Base-by-base conservation (phyloP, 1,284 basidiomycete species). In the Microstroma glucosiphilum region DNA sequence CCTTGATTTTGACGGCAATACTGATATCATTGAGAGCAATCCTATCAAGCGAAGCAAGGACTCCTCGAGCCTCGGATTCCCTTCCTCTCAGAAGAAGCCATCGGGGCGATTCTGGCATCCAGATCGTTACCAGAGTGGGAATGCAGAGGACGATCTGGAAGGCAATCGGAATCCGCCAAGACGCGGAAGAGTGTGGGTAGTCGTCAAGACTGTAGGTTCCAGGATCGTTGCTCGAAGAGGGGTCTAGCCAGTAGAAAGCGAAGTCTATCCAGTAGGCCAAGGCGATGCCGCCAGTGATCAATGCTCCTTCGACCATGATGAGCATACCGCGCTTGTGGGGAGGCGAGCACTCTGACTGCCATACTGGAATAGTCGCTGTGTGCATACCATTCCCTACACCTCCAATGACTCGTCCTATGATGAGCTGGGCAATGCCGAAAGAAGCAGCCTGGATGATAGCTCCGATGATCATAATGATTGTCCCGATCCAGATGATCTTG, bases 321-420 rank as follows among this genome's bases (percentile, higher is more conserved):
- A 78, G 69, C 69, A 74, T 74, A 23, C 76, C 76, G 60, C 76
- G 69, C 57, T 67, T 70, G 62, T 78, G 75, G n/a, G 76, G 73
- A 1, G 72, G 73, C 11, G 75, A 73, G 61, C 73, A 75, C 56
- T 78, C 76, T 40, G 61, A 63, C 60, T 78, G 76, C 76, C 76
- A 78, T 25, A 74, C 71, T 2, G 76, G 76, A 40, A 78, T 78
- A 19, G 76, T 77, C 2, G 76, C 72, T 1, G 76, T 78, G 63
- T 78, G 73, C 69, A 77, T 76, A 11, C 76, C 76, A 61, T 78
- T 78, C 8, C 76, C 76, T 21, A 78, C 72, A 15, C 76, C 76
- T 25, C 69, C 65, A 26, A 78, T 65, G 53, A 78, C 67, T 53
- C 76, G 73, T 51, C 70, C 75, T 37, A 72, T 70, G 59, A 75